Evolutionary conservation across 495 filamentous ascomycete genomes (phyloP), one percentile per base, ranked within the genome.

Genomic region (Penicillium antarcticum): DNA sequence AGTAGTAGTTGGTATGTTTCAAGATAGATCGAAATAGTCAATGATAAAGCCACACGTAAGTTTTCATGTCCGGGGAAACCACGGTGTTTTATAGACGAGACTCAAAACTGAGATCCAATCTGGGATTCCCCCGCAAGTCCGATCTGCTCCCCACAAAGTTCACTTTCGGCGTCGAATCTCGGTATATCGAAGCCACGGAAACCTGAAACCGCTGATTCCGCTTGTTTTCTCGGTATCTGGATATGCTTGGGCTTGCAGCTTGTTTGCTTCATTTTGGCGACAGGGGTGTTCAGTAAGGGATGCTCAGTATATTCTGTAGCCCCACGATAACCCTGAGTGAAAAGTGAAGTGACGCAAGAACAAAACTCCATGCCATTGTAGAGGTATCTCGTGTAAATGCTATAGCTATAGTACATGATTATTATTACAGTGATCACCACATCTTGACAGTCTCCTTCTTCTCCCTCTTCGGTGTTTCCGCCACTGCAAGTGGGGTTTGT

Each of bases 401-500:
- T n/a, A 43, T 24, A 42, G 18, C 45, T 16, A 48, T 42, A 46
- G 5, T 36, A 45, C 31, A 46, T 41, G 24, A 43, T 48, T 24
- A 33, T 50, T 62, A 59, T 52, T 39, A 39, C n/a, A 37, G 26
- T 29, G 42, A 44, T 56, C 21, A 58, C 60, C 60, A 61, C 53
- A 65, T 53, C 41, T 48, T 55, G 2, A 29, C 26, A 29, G 26
- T 52, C 55, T 29, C 38, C 34, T 17, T 35, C 33, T 19, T 49
- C 29, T 51, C 36, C 47, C 58, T 68, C 52, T 52, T 56, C 2
- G 41, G 43, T 10, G 62, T 44, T 17, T 58, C 55, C n/a, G 66
- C 57, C 33, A 76, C 43, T 17, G 61, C 62, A 26, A 77, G 55
- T 16, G 72, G 74, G 33, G 65, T 62, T 16, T 71, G 72, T 56